These are phyloP conservation scores for Russula sp. DNA, from an alignment of 768 basidiomycete species.

Conservation along the genomic window DNA sequence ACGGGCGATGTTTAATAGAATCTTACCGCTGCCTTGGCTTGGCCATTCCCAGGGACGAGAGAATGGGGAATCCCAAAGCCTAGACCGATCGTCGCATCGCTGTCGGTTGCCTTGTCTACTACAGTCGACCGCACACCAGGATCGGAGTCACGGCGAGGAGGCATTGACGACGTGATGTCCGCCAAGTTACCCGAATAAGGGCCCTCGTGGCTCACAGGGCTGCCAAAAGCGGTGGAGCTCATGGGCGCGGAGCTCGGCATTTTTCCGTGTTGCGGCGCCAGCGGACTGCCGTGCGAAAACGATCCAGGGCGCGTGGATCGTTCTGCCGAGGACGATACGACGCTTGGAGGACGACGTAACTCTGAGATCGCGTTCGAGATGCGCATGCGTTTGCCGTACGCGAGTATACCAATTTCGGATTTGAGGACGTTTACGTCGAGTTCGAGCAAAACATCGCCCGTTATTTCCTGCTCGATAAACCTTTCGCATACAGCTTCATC, in stretches of 20 bases:
- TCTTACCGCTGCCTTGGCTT: neutral
- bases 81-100: constrained; percentile 27
- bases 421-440: constrained; percentile 90
- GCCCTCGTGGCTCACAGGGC: constrained; percentile 33
- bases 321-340: constrained; percentile 38
- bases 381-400: constrained; percentile 90
- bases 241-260: constrained; percentile 17
- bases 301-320: constrained; percentile 32
- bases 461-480: constrained; percentile 97
- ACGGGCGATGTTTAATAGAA: neutral
- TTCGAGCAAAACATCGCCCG: constrained; percentile 93
- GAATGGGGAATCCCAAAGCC: constrained; percentile 29
- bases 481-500: constrained; percentile 77
- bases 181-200: constrained; percentile 25
- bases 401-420: constrained; percentile 84
- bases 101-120: constrained; percentile 16
- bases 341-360: constrained; percentile 65
- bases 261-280: constrained; percentile 17
- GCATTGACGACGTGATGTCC: neutral
- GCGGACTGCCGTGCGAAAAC: constrained; percentile 29
- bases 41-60: constrained; percentile 3
- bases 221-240: constrained; percentile 26
- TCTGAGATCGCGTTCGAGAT: constrained; percentile 92
- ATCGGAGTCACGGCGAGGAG: constrained; percentile 13
- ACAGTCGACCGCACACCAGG: constrained; percentile 8